Percentiles rank a stretch among this genome's conserved stretches.
These are phyloP conservation scores for Lichina pygmaea DNA, from an alignment of 495 filamentous ascomycete genomes.

Conservation along the genomic window DNA sequence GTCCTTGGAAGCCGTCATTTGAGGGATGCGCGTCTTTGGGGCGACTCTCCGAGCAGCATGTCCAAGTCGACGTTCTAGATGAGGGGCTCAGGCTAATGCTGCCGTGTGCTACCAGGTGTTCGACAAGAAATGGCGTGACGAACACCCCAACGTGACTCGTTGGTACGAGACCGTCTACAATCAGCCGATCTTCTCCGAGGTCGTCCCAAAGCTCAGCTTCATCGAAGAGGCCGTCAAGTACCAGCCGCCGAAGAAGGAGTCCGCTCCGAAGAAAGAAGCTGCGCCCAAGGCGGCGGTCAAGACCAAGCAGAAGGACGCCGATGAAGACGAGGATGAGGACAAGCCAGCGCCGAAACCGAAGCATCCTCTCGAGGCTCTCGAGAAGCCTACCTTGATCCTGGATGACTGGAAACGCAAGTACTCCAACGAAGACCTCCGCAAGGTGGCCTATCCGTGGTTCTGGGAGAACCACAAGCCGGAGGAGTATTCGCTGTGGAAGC, in stretches of 20 bases:
- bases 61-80: no score
- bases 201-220: conserved; percentile 43
- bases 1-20: not conserved
- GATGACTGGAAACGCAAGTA: conserved; percentile 98
- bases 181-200: conserved; percentile 66
- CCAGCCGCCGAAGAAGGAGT: conserved; percentile 67
- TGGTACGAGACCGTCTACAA: conserved; percentile 90
- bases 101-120: conserved; percentile 19
- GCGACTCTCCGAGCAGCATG: not conserved
- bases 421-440: conserved; percentile 81
- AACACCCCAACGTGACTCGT: conserved; percentile 61
- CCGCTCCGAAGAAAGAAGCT: conserved; percentile 21
- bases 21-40: not conserved
- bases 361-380: conserved; percentile 79
- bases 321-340: conserved; percentile 42
- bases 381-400: conserved; percentile 49
- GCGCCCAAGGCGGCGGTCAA: conserved; percentile 23
- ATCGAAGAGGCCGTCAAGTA: conserved; percentile 73
- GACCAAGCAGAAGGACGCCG: conserved; percentile 20
- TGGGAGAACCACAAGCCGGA: conserved; percentile 82
- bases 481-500: conserved; percentile 83
- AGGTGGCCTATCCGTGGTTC: conserved; percentile 80
- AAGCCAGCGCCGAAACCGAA: conserved; percentile 66
- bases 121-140: conserved; percentile 59
- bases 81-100: no score